These are phyloP conservation scores for Sporobolomyces roseus DNA, from an alignment of 768 basidiomycete species.

Conservation along the genomic window DNA sequence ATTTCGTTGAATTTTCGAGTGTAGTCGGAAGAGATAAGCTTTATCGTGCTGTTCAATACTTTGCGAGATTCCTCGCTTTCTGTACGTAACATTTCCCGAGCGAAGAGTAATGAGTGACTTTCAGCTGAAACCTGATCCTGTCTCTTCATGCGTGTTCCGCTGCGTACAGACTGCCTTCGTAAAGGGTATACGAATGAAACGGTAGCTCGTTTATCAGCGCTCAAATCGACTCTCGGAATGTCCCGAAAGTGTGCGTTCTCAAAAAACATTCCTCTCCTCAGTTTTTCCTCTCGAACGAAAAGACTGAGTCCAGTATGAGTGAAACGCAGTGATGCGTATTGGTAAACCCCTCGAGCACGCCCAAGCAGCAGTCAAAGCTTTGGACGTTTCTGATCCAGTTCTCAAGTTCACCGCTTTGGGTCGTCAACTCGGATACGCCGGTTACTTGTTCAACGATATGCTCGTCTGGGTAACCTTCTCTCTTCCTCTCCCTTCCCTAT, in stretches of 20 bases:
- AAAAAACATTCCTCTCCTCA: not conserved
- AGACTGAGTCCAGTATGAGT: not conserved
- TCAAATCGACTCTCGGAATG: conserved; percentile 78
- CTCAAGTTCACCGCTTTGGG: conserved; percentile 76
- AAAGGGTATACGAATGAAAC: conserved; percentile 63
- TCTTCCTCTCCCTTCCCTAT: conserved; percentile 40
- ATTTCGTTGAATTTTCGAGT: too few relatives aligned
- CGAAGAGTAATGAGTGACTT: not conserved
- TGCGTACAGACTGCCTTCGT: conserved; percentile 53
- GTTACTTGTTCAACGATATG: conserved; percentile 76
- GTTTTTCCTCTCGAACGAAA: not conserved
- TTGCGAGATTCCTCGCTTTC: conserved; percentile 84
- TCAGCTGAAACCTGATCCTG: not conserved
- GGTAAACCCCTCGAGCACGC: conserved; percentile 92
- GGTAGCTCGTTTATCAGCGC: conserved; percentile 71
- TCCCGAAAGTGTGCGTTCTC: conserved; percentile 70
- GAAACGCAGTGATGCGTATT: conserved; percentile 70
- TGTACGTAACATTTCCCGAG: conserved; percentile 45
- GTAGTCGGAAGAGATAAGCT: conserved; percentile 82
- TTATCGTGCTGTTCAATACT: conserved; percentile 87
- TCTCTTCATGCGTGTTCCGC: not conserved
- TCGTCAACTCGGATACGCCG: conserved; percentile 82
- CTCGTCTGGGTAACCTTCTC: conserved; percentile 70
- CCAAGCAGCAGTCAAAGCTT: conserved; percentile 75
- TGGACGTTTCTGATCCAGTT: conserved; percentile 51